Percentiles rank a stretch among this genome's conserved stretches.
phyloP scores from a whole-genome alignment of 1,284 basidiomycete genomes.

The Psilocybe mexicana region DNA sequence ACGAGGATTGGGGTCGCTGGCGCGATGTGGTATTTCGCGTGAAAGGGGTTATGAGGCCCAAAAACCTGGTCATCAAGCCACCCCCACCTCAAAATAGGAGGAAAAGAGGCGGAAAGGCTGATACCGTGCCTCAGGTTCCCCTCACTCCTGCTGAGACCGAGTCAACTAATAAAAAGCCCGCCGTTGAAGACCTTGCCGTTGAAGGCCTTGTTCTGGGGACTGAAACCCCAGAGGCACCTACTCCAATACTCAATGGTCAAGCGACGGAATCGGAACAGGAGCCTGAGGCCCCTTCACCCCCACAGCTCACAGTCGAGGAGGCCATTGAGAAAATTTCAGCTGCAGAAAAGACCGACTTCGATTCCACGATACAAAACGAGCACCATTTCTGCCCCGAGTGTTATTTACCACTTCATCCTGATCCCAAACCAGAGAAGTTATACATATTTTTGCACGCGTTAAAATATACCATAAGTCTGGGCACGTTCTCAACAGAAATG shows the following conservation, averaged over 20 bases:
- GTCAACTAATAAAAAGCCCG: background rate
- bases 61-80: slow-evolving; percentile 46
- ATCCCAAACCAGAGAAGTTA: slow-evolving; percentile 85
- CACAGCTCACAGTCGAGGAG: slow-evolving; percentile 48
- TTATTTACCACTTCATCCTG: slow-evolving; percentile 86
- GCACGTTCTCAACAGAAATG: slow-evolving; percentile 35
- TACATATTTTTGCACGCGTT: slow-evolving; percentile 95
- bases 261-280: background rate
- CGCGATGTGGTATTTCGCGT: slow-evolving; percentile 80
- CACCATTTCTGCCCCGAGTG: slow-evolving; percentile 80
- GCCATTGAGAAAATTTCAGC: slow-evolving; percentile 40
- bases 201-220: background rate
- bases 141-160: background rate
- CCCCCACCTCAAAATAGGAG: slow-evolving; percentile 59
- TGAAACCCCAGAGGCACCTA: background rate
- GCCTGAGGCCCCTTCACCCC: background rate
- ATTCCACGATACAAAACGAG: slow-evolving; percentile 32
- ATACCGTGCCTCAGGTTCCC: slow-evolving; percentile 28
- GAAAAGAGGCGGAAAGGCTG: slow-evolving; percentile 58
- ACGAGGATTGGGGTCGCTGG: slow-evolving; percentile 91
- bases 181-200: background rate
- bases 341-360: slow-evolving; percentile 33
- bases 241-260: background rate
- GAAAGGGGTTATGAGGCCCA: slow-evolving; percentile 60
- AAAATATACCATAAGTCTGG: slow-evolving; percentile 77